Evolutionary conservation across 129 eudicot species (phyloP).

Genomic region (Flaveria linearis): DNA sequence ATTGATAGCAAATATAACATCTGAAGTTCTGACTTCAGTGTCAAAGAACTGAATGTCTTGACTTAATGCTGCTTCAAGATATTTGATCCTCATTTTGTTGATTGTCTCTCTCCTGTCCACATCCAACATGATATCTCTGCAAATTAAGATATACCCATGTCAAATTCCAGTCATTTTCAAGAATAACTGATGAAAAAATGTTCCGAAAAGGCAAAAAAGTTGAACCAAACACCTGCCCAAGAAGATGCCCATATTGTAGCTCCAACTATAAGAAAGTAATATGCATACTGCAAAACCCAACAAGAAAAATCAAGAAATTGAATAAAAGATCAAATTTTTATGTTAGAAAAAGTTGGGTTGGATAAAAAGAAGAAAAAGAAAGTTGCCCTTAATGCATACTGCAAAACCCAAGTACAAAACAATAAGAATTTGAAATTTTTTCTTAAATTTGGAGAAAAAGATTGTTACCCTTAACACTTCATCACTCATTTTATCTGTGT

Average conservation of each 20-base stretch:
- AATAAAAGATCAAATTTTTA: background rate
- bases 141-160: conserved; percentile 25
- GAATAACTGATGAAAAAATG: background rate
- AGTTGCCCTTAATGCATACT: background rate
- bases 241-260: conserved; percentile 99
- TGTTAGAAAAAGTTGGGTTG: background rate
- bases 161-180: conserved; percentile 16
- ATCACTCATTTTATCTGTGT: conserved; percentile 82
- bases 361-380: background rate
- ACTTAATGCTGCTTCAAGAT: conserved; percentile 84
- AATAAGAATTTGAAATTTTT: background rate
- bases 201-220: background rate
- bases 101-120: conserved; percentile 99
- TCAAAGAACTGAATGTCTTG: conserved; percentile 96
- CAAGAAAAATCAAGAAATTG: conserved; percentile 13
- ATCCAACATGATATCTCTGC: conserved; percentile 99
- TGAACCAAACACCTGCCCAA: conserved; percentile 79
- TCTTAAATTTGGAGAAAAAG: background rate
- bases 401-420: background rate
- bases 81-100: conserved; percentile 98
- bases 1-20: conserved; percentile 89
- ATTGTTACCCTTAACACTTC: conserved; percentile 19
- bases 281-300: conserved; percentile 77
- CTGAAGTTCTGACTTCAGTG: conserved; percentile 92
- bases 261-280: conserved; percentile 94